phyloP scores from a whole-genome alignment of 306 rosid species.

The Trichosanthes truncata region DNA sequence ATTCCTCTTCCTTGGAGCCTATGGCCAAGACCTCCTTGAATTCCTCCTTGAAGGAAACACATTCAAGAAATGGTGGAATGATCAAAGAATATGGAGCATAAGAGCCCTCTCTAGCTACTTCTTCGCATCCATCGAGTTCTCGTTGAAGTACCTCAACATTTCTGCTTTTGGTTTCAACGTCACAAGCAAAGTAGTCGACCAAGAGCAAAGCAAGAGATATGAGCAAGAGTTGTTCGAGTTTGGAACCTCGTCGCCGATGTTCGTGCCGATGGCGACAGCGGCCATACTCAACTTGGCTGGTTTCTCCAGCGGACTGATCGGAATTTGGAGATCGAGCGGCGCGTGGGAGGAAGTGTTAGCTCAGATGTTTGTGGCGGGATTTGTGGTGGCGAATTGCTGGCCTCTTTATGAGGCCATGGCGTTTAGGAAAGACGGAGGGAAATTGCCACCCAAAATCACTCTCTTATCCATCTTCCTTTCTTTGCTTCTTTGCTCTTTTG shows the following conservation, averaged over 20 bases:
- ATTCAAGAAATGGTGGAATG: constrained; percentile 30
- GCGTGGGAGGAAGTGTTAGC: constrained; percentile 6
- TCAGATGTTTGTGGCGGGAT: constrained; percentile 21
- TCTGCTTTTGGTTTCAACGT: constrained; percentile 20
- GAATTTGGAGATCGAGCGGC: not conserved
- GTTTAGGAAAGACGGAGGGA: constrained; percentile 20
- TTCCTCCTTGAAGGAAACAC: constrained; percentile 17
- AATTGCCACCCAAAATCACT: constrained; percentile 10
- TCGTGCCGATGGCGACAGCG: not conserved
- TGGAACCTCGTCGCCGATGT: constrained; percentile 27
- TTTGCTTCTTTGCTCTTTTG: not conserved
- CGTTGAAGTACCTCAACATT: constrained; percentile 13
- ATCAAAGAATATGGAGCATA: constrained; percentile 42
- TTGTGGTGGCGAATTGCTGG: constrained; percentile 13
- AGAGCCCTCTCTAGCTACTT: constrained; percentile 18
- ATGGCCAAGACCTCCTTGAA: constrained; percentile 22
- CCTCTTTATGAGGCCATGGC: constrained; percentile 32
- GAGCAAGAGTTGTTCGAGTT: constrained; percentile 23
- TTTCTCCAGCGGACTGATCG: constrained; percentile 2
- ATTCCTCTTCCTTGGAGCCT: constrained; percentile 29
- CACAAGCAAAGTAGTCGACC: constrained; percentile 29
- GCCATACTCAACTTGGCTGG: constrained; percentile 16
- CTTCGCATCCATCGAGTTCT: constrained; percentile 23
- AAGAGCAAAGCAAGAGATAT: constrained; percentile 33
- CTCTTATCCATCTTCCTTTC: not conserved